These are phyloP conservation scores for Stephanocyclus meneghinianus DNA, from an alignment of 352 stramenopile genomes.

Conservation along the genomic window DNA sequence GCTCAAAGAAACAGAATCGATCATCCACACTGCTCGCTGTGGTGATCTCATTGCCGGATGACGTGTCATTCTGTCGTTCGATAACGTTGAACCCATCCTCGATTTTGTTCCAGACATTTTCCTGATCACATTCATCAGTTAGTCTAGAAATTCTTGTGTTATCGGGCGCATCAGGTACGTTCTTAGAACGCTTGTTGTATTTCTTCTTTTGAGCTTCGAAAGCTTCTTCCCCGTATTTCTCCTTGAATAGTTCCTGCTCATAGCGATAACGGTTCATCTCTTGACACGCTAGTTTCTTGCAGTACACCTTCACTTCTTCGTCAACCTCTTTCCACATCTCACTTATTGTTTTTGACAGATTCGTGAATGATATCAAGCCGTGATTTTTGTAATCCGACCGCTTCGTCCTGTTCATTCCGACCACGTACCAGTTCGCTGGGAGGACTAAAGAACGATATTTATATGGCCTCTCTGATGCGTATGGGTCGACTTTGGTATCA, in stretches of 20 bases:
- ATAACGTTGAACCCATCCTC: too few relatives aligned
- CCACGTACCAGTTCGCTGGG: slow-evolving; percentile 3
- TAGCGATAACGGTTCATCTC: neutral
- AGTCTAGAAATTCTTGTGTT: too few relatives aligned
- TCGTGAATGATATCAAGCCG: slow-evolving; percentile 5
- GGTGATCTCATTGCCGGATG: too few relatives aligned
- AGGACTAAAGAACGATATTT: slow-evolving; percentile 3
- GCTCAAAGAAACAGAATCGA: too few relatives aligned
- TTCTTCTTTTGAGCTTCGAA: slow-evolving; percentile 5
- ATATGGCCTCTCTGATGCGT: neutral
- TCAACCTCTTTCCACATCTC: slow-evolving; percentile 3
- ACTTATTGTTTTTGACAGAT: neutral
- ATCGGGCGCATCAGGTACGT: too few relatives aligned
- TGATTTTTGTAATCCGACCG: slow-evolving; percentile 2
- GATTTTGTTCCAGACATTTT: too few relatives aligned
- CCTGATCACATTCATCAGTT: too few relatives aligned
- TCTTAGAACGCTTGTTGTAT: too few relatives aligned
- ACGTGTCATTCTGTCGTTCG: too few relatives aligned
- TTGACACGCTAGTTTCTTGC: neutral
- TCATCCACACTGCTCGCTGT: too few relatives aligned
- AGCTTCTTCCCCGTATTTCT: slow-evolving; percentile 6
- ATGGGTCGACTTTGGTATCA: neutral
- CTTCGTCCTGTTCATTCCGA: slow-evolving; percentile 2
- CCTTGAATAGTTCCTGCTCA: neutral
- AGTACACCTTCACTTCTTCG: neutral